Conservation (phyloP, 2,329 filamentous ascomycete genomes). For the Neobulgaria alba region DNA sequence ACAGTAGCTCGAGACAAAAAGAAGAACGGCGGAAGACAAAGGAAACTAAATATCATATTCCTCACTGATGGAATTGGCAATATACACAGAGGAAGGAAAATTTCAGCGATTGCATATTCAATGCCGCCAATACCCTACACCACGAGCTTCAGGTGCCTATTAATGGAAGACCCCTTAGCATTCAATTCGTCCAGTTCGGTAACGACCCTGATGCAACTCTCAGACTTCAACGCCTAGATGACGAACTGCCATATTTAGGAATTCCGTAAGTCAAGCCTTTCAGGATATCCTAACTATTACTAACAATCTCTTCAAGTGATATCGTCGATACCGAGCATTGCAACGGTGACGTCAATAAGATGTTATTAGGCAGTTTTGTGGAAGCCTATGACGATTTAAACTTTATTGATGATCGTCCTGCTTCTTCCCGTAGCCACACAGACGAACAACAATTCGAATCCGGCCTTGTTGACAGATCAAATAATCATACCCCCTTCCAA, state of each 20-base stretch:
- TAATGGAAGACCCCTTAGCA: background rate
- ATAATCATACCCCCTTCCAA: no score
- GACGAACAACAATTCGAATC: no score
- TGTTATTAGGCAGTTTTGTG: conserved; percentile 7
- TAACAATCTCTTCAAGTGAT: conserved; percentile 8
- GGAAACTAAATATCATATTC: background rate
- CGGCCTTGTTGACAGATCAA: no score
- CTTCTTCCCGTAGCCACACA: no score
- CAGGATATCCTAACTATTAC: background rate
- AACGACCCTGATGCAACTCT: background rate
- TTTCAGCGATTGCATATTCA: background rate
- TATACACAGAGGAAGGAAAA: background rate
- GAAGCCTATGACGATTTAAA: background rate
- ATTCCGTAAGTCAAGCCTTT: background rate
- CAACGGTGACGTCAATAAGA: conserved; percentile 25
- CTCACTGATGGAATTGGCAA: conserved; percentile 1
- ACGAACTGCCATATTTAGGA: background rate
- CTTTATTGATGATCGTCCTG: no score
- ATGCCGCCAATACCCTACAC: no score
- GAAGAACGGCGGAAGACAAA: no score
- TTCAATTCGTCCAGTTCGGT: conserved; percentile 1
- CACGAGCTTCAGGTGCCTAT: no score
- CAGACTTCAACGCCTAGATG: background rate
- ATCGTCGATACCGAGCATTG: conserved; percentile 25
- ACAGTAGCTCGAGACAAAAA: no score